Evolutionary conservation across 2,329 filamentous ascomycete genomes (phyloP).

Genomic region (Neodidymelliopsis sp.): DNA sequence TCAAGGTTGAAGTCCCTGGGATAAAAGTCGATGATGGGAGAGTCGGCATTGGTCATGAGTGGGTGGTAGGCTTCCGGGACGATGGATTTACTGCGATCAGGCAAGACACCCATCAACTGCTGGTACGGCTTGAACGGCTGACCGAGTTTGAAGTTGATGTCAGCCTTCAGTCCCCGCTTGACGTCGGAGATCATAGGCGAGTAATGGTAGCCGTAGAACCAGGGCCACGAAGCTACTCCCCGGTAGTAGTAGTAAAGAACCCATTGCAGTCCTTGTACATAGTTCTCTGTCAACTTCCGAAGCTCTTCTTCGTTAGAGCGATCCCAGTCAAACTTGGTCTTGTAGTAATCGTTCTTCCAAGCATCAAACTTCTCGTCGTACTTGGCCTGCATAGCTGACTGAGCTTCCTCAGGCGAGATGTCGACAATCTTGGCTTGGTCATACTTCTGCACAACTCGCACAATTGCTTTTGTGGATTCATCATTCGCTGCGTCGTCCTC

Average conservation of each 20-base stretch:
- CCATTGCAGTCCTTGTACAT: conserved; percentile 97
- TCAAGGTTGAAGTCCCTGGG: conserved; percentile 96
- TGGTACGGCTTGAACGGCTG: conserved; percentile 95
- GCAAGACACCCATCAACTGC: conserved; percentile 97
- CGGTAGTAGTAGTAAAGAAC: conserved; percentile 98
- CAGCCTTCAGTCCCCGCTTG: conserved; percentile 81
- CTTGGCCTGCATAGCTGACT: conserved; percentile 79
- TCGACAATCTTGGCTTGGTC: conserved; percentile 90
- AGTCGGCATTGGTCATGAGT: conserved; percentile 88
- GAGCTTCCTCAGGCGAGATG: conserved; percentile 77
- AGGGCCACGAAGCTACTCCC: conserved; percentile 97
- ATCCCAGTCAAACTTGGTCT: conserved; percentile 88
- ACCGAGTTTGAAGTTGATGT: conserved; percentile 91
- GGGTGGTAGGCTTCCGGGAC: conserved; percentile 87
- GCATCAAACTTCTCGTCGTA: conserved; percentile 89
- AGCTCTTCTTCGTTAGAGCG: conserved; percentile 82
- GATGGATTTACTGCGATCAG: conserved; percentile 96
- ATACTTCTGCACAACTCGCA: conserved; percentile 86
- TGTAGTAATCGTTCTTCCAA: conserved; percentile 96
- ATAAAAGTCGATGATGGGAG: conserved; percentile 97
- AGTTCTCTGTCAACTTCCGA: conserved; percentile 87
- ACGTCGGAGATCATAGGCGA: conserved; percentile 97
- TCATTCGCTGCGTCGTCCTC: conserved; percentile 78
- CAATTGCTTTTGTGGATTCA: conserved; percentile 81
- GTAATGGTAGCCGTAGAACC: conserved; percentile 98